These are phyloP conservation scores for Rubia occidens DNA, from an alignment of 305 asterid species.

Conservation along the genomic window DNA sequence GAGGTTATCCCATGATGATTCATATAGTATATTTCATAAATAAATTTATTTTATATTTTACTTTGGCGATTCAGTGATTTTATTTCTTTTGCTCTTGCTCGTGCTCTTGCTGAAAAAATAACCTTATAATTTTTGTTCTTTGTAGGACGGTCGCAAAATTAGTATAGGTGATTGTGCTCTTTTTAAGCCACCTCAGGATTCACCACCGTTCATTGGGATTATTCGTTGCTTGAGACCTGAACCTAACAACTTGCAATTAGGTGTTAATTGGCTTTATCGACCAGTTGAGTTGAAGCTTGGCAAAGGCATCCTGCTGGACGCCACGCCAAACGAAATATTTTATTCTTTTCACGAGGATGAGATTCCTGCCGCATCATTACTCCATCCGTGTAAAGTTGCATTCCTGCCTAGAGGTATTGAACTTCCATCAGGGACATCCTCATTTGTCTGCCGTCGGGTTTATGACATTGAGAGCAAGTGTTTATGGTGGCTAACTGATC, in stretches of 20 bases:
- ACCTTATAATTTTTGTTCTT: constrained; percentile 9
- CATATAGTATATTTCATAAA: too few relatives aligned
- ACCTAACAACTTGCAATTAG: constrained; percentile 49
- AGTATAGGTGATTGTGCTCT: constrained; percentile 84
- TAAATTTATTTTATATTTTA: too few relatives aligned
- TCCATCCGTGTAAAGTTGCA: constrained; percentile 98
- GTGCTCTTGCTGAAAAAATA: constrained; percentile 4
- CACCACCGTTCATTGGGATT: constrained; percentile 76
- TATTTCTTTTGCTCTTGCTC: neutral
- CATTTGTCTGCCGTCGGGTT: constrained; percentile 77
- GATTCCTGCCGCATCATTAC: constrained; percentile 75
- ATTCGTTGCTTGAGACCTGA: constrained; percentile 46
- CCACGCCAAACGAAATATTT: constrained; percentile 62
- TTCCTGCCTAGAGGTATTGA: constrained; percentile 86
- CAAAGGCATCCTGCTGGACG: constrained; percentile 55
- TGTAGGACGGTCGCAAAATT: constrained; percentile 79
- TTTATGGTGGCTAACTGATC: constrained; percentile 90
- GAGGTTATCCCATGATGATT: neutral
- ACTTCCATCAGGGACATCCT: constrained; percentile 71
- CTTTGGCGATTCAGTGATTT: neutral
- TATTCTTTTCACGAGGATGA: constrained; percentile 52
- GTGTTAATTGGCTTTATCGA: constrained; percentile 89
- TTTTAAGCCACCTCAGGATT: constrained; percentile 65
- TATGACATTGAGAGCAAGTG: constrained; percentile 69
- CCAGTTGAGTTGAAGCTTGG: constrained; percentile 76